Percentiles rank a stretch among this genome's conserved stretches.
Evolutionary conservation across 2,329 filamentous ascomycete genomes (phyloP).

Genomic region (Paramyrothecium sp.): DNA sequence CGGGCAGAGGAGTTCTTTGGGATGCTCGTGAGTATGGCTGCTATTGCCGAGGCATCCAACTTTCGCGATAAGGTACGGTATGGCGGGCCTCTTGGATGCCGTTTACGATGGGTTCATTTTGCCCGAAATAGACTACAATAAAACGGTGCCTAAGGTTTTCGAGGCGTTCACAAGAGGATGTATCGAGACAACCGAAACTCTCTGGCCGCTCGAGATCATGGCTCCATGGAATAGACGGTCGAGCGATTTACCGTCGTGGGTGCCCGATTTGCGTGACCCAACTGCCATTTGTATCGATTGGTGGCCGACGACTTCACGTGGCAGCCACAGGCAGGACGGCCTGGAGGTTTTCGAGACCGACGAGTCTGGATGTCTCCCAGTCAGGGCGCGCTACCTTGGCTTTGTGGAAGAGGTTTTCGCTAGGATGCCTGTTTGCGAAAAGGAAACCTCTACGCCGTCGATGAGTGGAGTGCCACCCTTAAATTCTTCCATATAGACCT

Average conservation of each 20-base stretch:
- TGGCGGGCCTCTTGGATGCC: not conserved
- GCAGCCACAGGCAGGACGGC: not conserved
- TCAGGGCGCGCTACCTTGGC: not conserved
- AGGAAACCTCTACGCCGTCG: not conserved
- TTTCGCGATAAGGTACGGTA: not conserved
- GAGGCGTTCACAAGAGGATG: not conserved
- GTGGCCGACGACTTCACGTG: not conserved
- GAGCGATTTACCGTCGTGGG: not conserved
- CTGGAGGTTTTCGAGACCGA: not conserved
- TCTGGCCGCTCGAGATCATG: not conserved
- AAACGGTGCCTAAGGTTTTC: not conserved
- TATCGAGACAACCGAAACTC: not conserved
- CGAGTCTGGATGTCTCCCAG: not conserved
- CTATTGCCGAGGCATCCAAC: not conserved
- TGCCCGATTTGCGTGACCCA: not conserved
- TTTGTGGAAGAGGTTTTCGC: not conserved
- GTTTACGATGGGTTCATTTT: not conserved
- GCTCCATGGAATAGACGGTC: not conserved
- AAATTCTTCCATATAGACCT: slow-evolving; percentile 37
- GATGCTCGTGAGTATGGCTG: not conserved
- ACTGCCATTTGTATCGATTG: not conserved
- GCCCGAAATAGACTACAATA: not conserved
- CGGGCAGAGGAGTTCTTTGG: not conserved
- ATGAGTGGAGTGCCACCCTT: slow-evolving; percentile 42
- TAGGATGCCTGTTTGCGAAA: not conserved